phyloP scores from a whole-genome alignment of 305 asterid species.

The Nicotiana rustica region DNA sequence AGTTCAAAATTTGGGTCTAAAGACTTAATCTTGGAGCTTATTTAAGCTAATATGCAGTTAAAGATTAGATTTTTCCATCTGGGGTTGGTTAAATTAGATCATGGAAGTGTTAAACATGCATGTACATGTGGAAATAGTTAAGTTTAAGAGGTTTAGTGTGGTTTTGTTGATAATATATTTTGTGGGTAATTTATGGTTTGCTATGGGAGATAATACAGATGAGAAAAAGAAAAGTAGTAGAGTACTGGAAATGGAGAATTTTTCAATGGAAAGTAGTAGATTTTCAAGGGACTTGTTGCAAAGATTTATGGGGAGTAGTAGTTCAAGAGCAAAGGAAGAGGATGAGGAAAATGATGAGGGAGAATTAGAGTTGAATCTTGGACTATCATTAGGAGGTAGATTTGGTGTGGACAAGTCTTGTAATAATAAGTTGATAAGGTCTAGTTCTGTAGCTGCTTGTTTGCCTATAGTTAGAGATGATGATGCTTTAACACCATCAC shows the following conservation, averaged over 20 bases:
- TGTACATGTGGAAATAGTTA: slow-evolving; percentile 30
- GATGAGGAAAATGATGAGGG: slow-evolving; percentile 37
- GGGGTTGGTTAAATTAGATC: slow-evolving; percentile 55
- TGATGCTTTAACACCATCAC: slow-evolving; percentile 48
- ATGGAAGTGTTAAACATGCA: slow-evolving; percentile 47
- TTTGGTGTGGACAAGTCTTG: slow-evolving; percentile 84
- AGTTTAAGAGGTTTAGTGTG: slow-evolving; percentile 10
- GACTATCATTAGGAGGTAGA: slow-evolving; percentile 90
- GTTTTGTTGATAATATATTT: slow-evolving; percentile 31
- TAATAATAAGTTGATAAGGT: slow-evolving; percentile 59
- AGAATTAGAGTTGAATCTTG: slow-evolving; percentile 86
- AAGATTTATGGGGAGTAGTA: slow-evolving; percentile 66
- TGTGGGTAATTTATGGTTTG: slow-evolving; percentile 35
- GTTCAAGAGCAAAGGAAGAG: slow-evolving; percentile 41
- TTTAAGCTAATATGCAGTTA: slow-evolving; percentile 56
- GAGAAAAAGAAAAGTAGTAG: slow-evolving; percentile 45
- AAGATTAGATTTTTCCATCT: slow-evolving; percentile 46
- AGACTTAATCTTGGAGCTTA: slow-evolving; percentile 45
- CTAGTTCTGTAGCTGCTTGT: slow-evolving; percentile 81
- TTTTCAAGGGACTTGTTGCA: slow-evolving; percentile 74
- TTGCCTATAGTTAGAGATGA: slow-evolving; percentile 73
- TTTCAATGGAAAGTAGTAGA: slow-evolving; percentile 55
- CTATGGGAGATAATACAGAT: slow-evolving; percentile 64
- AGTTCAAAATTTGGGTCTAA: slow-evolving; percentile 33
- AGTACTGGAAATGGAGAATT: slow-evolving; percentile 66